A percentile compares a stretch with the other conserved stretches of the same genome.
phyloP scores from a whole-genome alignment of 805 yeast genomes.

The Suhomyces sp. region DNA sequence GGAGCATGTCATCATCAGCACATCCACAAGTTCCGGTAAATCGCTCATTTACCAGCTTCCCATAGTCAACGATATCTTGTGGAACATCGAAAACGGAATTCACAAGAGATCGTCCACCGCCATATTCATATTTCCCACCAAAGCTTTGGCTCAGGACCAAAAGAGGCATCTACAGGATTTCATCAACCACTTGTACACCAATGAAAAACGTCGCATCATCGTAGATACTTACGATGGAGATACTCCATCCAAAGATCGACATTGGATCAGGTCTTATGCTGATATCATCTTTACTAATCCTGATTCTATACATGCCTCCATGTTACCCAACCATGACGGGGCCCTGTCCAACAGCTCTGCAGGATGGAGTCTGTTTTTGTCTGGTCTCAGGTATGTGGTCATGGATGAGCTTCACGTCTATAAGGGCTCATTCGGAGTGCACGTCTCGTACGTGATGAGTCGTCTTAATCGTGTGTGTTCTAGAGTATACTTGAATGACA shows the following conservation, averaged over 20 bases:
- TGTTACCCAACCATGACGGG: conserved; percentile 68
- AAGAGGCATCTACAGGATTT: conserved; percentile 69
- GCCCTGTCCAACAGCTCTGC: conserved; percentile 1
- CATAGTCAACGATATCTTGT: conserved; percentile 49
- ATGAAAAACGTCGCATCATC: conserved; percentile 38
- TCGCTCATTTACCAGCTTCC: conserved; percentile 91
- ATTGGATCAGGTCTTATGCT: conserved; percentile 55
- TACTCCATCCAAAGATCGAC: conserved; percentile 60
- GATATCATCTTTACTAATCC: conserved; percentile 92
- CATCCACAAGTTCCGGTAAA: conserved; percentile 95
- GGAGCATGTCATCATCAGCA: conserved; percentile 79
- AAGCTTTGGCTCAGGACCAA: conserved; percentile 97
- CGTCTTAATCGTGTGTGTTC: conserved; percentile 59
- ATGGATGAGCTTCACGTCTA: conserved; percentile 87
- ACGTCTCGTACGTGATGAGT: conserved; percentile 82
- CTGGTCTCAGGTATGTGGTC: conserved; percentile 65
- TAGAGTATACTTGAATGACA: conserved; percentile 48
- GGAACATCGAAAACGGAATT: conserved; percentile 36
- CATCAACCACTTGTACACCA: conserved; percentile 45
- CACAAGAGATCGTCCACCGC: conserved; percentile 52
- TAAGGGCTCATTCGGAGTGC: conserved; percentile 88
- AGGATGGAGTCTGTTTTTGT: conserved; percentile 66
- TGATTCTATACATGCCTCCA: conserved; percentile 83
- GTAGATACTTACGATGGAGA: conserved; percentile 94
- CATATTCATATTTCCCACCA: conserved; percentile 91